Conservation (phyloP, 2,329 filamentous ascomycete genomes). For the Sclerotinia sclerotiorum region DNA sequence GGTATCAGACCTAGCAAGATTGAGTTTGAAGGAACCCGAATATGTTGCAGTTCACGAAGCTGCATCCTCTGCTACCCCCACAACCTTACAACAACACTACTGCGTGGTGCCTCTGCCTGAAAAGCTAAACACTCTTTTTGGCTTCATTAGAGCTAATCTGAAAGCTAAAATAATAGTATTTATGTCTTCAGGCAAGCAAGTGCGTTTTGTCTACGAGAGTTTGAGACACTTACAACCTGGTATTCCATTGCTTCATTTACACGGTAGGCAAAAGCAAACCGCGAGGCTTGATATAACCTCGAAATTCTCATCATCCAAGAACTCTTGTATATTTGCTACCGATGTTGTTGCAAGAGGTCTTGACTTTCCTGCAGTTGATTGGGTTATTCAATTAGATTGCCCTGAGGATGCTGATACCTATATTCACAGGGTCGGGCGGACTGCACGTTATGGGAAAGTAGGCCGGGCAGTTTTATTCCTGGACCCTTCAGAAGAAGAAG, state of each 20-base stretch:
- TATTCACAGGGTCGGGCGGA: conserved; percentile 92
- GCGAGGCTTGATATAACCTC: conserved; percentile 84
- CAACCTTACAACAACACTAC: conserved; percentile 86
- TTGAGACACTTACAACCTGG: conserved; percentile 93
- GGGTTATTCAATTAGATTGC: conserved; percentile 98
- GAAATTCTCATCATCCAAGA: conserved; percentile 76
- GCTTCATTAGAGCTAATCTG: conserved; percentile 86
- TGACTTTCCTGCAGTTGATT: conserved; percentile 95
- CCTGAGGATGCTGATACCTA: conserved; percentile 97
- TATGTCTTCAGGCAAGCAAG: conserved; percentile 91
- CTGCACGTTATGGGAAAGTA: conserved; percentile 86
- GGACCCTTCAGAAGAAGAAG: conserved; percentile 86
- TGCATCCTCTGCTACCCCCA: conserved; percentile 75
- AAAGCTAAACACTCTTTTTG: conserved; percentile 89
- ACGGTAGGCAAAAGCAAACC: conserved; percentile 89
- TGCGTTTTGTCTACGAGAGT: conserved; percentile 91
- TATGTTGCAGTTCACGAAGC: conserved; percentile 93
- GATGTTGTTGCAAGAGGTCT: conserved; percentile 93
- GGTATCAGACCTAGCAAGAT: conserved; percentile 84
- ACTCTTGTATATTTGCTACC: conserved; percentile 89
- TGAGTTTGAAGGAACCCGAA: conserved; percentile 87
- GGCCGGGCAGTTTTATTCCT: conserved; percentile 89
- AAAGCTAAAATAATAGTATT: conserved; percentile 97
- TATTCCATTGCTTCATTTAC: conserved; percentile 87
- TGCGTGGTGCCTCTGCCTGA: conserved; percentile 80